These are phyloP conservation scores for Globisporangium acanthophoron DNA, from an alignment of 352 stramenopile species.

Conservation along the genomic window DNA sequence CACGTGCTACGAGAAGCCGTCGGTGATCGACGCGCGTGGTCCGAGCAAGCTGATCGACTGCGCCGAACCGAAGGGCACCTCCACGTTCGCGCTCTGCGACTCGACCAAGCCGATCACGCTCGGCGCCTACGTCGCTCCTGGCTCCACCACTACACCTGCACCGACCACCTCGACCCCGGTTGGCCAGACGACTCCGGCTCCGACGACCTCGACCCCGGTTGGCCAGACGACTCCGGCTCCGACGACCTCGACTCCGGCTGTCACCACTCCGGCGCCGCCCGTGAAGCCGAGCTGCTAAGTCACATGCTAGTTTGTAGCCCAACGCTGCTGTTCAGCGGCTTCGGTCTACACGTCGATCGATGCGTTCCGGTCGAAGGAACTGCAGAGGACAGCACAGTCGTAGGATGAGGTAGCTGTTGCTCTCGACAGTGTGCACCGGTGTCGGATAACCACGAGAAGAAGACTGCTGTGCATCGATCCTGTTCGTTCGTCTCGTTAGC, in stretches of 20 bases:
- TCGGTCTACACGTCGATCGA: not conserved
- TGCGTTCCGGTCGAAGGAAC: not conserved
- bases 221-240: not conserved
- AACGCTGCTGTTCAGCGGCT: no score
- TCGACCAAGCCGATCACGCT: conserved; percentile 17
- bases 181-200: not conserved
- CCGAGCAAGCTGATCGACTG: conserved; percentile 17
- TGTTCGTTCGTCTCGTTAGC: no score
- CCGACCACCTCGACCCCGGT: not conserved
- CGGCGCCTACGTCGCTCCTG: conserved; percentile 11
- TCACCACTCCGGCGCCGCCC: no score
- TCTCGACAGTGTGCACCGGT: no score
- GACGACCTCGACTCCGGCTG: not conserved
- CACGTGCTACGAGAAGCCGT: conserved; percentile 26
- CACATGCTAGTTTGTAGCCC: no score
- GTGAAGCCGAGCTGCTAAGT: no score
- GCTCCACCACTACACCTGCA: not conserved
- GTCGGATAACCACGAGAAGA: no score
- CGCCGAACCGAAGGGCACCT: conserved; percentile 6
- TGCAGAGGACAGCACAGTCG: no score
- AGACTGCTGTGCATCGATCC: no score
- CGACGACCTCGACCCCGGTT: not conserved
- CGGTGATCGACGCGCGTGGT: conserved; percentile 2
- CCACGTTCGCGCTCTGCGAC: conserved; percentile 16
- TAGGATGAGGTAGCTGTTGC: no score